Evolutionary conservation across 176 grass and related monocot genomes (phyloP).

Genomic region (Rhipidocladum racemiflorum): DNA sequence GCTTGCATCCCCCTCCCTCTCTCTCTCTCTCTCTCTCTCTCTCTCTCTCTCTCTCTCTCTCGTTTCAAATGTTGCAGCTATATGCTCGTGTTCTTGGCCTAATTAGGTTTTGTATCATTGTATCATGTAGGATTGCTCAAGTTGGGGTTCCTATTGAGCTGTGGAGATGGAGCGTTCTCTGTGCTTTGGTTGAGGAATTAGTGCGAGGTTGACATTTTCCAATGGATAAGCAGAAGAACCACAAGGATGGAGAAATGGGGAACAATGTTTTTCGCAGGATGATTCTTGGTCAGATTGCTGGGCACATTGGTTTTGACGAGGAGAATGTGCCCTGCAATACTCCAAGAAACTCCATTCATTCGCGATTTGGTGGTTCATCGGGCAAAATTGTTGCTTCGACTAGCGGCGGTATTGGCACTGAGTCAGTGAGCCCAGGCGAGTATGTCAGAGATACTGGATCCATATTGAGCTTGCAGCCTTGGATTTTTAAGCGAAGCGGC

Average conservation of each 20-base stretch:
- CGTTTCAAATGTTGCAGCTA: background rate
- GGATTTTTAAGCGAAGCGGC: constrained; percentile 74
- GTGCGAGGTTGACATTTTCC: constrained; percentile 1
- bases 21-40: background rate
- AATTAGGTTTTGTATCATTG: background rate
- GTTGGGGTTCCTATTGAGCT: constrained; percentile 3
- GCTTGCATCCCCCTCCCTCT: background rate
- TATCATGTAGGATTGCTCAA: constrained; percentile 26
- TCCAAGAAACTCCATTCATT: constrained; percentile 36
- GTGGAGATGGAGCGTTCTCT: constrained; percentile 1
- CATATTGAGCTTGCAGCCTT: constrained; percentile 92
- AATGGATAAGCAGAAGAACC: constrained; percentile 54
- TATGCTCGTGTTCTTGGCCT: constrained; percentile 8
- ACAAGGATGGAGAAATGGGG: constrained; percentile 35
- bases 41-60: too few relatives aligned
- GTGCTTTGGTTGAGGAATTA: constrained; percentile 26
- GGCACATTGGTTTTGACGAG: constrained; percentile 34
- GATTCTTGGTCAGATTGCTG: constrained; percentile 37
- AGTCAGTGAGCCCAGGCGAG: constrained; percentile 37
- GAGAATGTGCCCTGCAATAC: constrained; percentile 63
- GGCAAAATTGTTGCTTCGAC: constrained; percentile 20
- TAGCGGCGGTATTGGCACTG: constrained; percentile 13
- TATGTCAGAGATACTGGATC: constrained; percentile 68
- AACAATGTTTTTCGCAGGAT: constrained; percentile 45
- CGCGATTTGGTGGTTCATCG: constrained; percentile 5